Evolutionary conservation across 2,329 filamentous ascomycete species (phyloP), one percentile per base, ranked within the genome.

Genomic region (Diaporthe aspalathi): DNA sequence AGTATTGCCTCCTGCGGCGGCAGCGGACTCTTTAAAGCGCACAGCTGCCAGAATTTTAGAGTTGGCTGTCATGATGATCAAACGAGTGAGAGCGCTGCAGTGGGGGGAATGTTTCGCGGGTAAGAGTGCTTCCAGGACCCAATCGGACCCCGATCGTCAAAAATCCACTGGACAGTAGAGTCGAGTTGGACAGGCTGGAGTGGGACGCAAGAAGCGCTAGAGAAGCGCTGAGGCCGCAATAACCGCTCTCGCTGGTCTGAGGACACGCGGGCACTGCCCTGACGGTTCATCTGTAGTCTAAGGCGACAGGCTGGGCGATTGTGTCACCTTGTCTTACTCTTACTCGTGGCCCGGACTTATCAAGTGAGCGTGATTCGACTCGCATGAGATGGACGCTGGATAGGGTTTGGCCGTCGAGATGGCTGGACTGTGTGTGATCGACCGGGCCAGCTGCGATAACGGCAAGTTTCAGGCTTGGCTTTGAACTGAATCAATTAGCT

Each of bases 181-280:
- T 14, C 57, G 20, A 14, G 40, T 35, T 49, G 43, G 53, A 52
- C 54, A 17, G 56, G 32, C 38, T 40, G 53, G 63, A 20, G 68
- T 70, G 71, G 68, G 53, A 65, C 62, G 47, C 35, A 14, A 22
- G 32, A 35, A 47, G 56, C 68, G 68, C 71, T 73, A 73, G 63
- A 65, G 54, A 60, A 29, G 56, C 38, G 63, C 63, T 73, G 68
- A 73, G 54, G 68, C 69, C 70, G 65, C 68, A 69, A 73, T 57
- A 70, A 35, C 68, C 35, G 68, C 69, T 50, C 49, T 49, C 22
- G 56, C 43, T 66, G 63, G 63, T 65, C 68, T 50, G 60, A 29
- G 43, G 27, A 24, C 27, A 35, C 17, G 12, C 17, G n/a, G n/a
- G 5, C 43, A 7, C 54, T 43, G 35, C 43, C 50, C 22, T 56